Conservation (phyloP, 108 stramenopile species). For the Nitzschia putrida region DNA sequence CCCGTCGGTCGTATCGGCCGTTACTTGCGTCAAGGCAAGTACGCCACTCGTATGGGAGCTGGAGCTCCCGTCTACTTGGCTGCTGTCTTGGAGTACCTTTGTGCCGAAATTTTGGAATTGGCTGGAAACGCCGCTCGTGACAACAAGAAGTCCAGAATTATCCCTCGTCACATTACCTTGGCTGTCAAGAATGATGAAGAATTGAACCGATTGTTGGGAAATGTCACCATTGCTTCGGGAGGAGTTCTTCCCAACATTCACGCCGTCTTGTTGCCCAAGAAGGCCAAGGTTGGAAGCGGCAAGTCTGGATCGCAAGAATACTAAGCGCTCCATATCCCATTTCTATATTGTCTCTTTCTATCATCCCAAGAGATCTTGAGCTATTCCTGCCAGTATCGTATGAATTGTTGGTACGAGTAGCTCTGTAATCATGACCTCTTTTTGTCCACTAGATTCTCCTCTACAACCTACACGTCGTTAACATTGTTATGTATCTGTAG, state of each 20-base stretch:
- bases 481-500: too few species aligned
- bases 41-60: conserved; percentile 74
- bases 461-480: too few species aligned
- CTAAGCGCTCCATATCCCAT: conserved; percentile 1
- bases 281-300: conserved; percentile 27
- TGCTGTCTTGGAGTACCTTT: conserved; percentile 58
- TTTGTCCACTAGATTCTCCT: too few species aligned
- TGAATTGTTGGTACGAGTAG: too few species aligned
- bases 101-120: conserved; percentile 88
- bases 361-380: too few species aligned
- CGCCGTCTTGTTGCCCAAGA: conserved; percentile 90
- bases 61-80: conserved; percentile 93
- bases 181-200: conserved; percentile 89
- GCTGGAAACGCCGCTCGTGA: conserved; percentile 90
- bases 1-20: conserved; percentile 80
- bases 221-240: conserved; percentile 88
- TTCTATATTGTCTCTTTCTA: too few species aligned
- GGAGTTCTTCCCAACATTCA: conserved; percentile 95
- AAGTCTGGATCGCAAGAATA: conserved; percentile 25
- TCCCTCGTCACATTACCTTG: conserved; percentile 87
- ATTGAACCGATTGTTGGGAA: conserved; percentile 85
- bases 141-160: conserved; percentile 88
- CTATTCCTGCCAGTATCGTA: too few species aligned
- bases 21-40: conserved; percentile 81
- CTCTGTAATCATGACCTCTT: too few species aligned